A percentile compares a stretch with the other conserved stretches of the same genome.
These are phyloP conservation scores for Suillus ampliporus DNA, from an alignment of 768 basidiomycete species.

Conservation along the genomic window DNA sequence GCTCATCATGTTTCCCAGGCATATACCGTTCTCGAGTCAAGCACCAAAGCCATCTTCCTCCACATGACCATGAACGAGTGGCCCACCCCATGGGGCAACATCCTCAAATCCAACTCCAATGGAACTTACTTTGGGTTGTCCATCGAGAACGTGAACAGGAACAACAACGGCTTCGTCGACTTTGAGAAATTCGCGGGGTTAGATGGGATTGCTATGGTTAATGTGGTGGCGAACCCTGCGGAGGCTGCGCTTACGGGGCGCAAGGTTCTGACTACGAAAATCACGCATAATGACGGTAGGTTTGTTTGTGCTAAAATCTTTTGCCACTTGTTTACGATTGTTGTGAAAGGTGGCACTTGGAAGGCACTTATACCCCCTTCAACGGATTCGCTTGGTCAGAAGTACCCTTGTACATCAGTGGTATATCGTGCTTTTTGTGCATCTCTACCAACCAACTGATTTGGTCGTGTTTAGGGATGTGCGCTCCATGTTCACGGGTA, in stretches of 20 bases:
- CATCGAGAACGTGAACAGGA: conserved; percentile 88
- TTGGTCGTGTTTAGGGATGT: conserved; percentile 61
- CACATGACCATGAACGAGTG: conserved; percentile 92
- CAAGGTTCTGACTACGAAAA: conserved; percentile 83
- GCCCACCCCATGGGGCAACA: conserved; percentile 82
- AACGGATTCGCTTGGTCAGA: conserved; percentile 73
- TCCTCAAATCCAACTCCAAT: conserved; percentile 97
- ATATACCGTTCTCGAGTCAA: conserved; percentile 94
- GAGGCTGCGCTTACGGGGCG: conserved; percentile 72
- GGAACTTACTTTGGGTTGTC: conserved; percentile 96
- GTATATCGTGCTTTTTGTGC: conserved; percentile 44
- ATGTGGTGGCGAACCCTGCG: conserved; percentile 82
- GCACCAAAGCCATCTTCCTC: conserved; percentile 90
- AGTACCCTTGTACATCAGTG: conserved; percentile 72
- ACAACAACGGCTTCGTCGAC: conserved; percentile 86
- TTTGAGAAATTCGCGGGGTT: conserved; percentile 98
- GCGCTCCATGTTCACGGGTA: conserved; percentile 93
- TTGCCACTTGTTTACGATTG: conserved; percentile 8
- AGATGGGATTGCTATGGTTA: conserved; percentile 94
- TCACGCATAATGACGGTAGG: conserved; percentile 96
- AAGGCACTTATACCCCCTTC: conserved; percentile 77
- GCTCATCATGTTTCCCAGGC: conserved; percentile 52
- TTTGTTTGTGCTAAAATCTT: neutral
- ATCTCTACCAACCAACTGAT: conserved; percentile 6
- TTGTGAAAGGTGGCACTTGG: conserved; percentile 78